Percentiles rank a stretch among this genome's conserved stretches.
Evolutionary conservation across 164 flowering plant species (phyloP).

Genomic region (Nymphaea colorata): DNA sequence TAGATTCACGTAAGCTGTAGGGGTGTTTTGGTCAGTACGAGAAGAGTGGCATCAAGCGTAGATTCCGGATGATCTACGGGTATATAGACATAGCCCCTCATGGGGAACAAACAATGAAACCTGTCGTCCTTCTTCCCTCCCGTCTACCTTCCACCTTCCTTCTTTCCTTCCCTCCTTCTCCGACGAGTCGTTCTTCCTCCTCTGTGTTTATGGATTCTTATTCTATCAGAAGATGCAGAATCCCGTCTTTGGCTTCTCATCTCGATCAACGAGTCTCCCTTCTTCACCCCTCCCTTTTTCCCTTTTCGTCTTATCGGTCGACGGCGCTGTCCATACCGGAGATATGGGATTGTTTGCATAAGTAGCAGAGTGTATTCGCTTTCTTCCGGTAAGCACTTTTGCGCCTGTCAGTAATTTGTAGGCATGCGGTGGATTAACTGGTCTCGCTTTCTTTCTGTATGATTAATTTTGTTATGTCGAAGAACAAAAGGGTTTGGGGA

Average conservation of each 20-base stretch:
- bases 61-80: no score
- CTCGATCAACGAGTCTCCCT: not conserved
- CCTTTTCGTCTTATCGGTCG: not conserved
- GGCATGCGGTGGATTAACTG: no score
- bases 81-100: no score
- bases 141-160: not conserved
- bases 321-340: not conserved
- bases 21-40: no score
- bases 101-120: no score
- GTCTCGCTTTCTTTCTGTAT: no score
- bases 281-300: not conserved
- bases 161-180: not conserved
- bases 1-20: no score
- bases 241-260: not conserved
- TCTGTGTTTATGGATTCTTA: slow-evolving; percentile 4
- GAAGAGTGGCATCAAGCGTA: no score
- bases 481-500: no score
- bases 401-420: no score
- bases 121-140: no score
- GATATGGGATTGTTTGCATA: not conserved
- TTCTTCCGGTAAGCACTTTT: not conserved
- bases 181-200: not conserved
- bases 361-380: not conserved
- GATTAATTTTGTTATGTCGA: no score
- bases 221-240: not conserved